Evolutionary conservation across 495 filamentous ascomycete species (phyloP), one percentile per base, ranked within the genome.

Genomic region (Diplogelasinospora grovesii): DNA sequence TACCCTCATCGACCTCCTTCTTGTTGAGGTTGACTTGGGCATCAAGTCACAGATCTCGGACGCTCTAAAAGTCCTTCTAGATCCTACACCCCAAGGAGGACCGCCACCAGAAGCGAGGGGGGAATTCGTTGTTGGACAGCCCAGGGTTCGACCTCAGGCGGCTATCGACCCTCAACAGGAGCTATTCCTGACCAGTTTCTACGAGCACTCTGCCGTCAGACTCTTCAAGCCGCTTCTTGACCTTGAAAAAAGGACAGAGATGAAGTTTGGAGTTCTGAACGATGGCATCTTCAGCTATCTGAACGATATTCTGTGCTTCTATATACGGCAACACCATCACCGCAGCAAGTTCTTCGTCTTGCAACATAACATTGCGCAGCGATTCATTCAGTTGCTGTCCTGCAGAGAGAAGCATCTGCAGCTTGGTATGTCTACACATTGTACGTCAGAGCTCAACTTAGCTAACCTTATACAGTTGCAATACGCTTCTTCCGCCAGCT

Each of bases 31-130:
- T 4, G 92, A 98, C 60, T 71, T 97, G 9, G 92, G 92, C 0
- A 87, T 97, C 44, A 95, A 95, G 67, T 88, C 87, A 20, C 93
- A 97, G 56, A 82, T 97, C 52, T 86, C 92, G 8, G 92, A 98
- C 64, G 86, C 92, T 19, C 83, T 98, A 57, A 96, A 94, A 62
- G 82, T 97, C 14, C 70, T 98, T 18, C 74, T 97, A 13, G 93
- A 97, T 52, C 88, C 87, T n/a, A 77, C 79, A 38, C 74, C 77
- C 14, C 64, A 70, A 6, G 54, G 44, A 23, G 33, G 71, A 14
- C 58, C 65, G 14, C 56, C 65, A 19, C 66, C 68, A 46, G 87
- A 94, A 1, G 34, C 71, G 45, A 79, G 81, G 39, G 75, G 70
- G 50, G 89, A 93, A 41, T 80, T 82, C 47, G 27, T 47, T 16